These are phyloP conservation scores for Plantago ovata DNA, from an alignment of 257 asterid genomes.

Conservation along the genomic window DNA sequence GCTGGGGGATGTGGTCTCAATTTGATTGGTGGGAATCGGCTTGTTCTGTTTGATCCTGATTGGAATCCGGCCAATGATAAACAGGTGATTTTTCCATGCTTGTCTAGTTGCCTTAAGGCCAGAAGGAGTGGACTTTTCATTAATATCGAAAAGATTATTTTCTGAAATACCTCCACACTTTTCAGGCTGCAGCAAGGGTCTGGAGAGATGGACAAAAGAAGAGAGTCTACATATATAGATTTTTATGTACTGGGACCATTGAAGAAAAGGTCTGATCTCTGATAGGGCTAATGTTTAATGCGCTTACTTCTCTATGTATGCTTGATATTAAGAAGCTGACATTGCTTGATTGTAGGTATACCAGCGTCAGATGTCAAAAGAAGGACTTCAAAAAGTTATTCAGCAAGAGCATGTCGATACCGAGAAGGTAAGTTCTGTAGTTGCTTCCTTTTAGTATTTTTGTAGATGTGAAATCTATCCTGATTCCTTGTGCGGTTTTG, in stretches of 20 bases:
- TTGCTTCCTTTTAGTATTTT: constrained; percentile 11
- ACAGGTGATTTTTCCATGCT: constrained; percentile 49
- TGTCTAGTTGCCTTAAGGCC: constrained; percentile 17
- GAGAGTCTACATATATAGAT: constrained; percentile 94
- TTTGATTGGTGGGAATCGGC: constrained; percentile 91
- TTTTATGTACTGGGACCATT: constrained; percentile 91
- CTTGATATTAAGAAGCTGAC: constrained; percentile 7
- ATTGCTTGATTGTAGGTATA: constrained; percentile 50
- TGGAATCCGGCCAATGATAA: constrained; percentile 99
- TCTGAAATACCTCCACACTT: constrained; percentile 19
- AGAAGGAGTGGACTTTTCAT: background rate
- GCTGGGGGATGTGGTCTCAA: constrained; percentile 99
- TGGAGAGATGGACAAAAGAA: constrained; percentile 99
- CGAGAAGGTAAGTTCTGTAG: constrained; percentile 45
- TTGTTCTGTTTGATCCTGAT: constrained; percentile 97
- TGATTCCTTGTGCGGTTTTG: constrained; percentile 22
- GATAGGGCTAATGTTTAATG: constrained; percentile 24
- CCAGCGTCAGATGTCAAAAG: constrained; percentile 99
- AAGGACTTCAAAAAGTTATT: constrained; percentile 93
- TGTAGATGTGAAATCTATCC: constrained; percentile 12
- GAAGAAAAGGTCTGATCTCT: constrained; percentile 89
- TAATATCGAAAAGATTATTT: constrained; percentile 15
- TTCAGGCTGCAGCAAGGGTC: constrained; percentile 96
- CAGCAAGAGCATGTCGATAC: constrained; percentile 72
- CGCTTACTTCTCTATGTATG: constrained; percentile 16